Evolutionary conservation across 2,329 filamentous ascomycete species (phyloP), one percentile per base, ranked within the genome.

Genomic region (Trichoderma citrinoviride): DNA sequence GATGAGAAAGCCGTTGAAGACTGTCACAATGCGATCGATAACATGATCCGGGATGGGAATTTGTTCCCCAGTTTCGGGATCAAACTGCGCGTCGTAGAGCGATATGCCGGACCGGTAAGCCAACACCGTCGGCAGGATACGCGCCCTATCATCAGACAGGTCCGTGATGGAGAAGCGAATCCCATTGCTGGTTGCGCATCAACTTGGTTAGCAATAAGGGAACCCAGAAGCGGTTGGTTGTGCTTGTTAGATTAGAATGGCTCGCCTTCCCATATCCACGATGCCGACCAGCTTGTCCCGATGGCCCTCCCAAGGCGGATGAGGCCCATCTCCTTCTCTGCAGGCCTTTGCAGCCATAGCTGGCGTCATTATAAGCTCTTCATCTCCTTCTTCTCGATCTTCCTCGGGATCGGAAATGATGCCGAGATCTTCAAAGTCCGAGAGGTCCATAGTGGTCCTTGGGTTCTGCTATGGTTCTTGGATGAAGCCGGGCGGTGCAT

Each of bases 151-250:
- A 10, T 84, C 61, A 15, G 74, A 73, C 23, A 75, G 66, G 55
- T 75, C 74, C 21, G 74, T 73, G 65, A 91, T 88, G 10, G 87
- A 90, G 77, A 90, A 89, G 43, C 89, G 87, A 67, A 91, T 89
- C 66, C 89, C 89, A 77, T 91, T 91, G 76, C 88, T 85, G 29
- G 1, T 25, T 8, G 12, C 12, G 25, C 43, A 40, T 29, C 3
- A 40, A 5, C 52, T 58, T 4, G 40, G 53, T 70, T 49, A 71
- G 58, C 19, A 55, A 3, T 17, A 6, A 7, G 7, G 10, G 33
- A 15, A 37, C 33, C 19, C 8, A 5, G 6, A 33, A 5, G 17
- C 12, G 12, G 6, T 37, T 23, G n/a, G 12, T 8, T 49, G 17
- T n/a, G 27, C 8, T 19, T 6, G n/a, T 17, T 2, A 19, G 21